Conservation (phyloP, 2,329 filamentous ascomycete species). For the Talaromyces pinophilus region DNA sequence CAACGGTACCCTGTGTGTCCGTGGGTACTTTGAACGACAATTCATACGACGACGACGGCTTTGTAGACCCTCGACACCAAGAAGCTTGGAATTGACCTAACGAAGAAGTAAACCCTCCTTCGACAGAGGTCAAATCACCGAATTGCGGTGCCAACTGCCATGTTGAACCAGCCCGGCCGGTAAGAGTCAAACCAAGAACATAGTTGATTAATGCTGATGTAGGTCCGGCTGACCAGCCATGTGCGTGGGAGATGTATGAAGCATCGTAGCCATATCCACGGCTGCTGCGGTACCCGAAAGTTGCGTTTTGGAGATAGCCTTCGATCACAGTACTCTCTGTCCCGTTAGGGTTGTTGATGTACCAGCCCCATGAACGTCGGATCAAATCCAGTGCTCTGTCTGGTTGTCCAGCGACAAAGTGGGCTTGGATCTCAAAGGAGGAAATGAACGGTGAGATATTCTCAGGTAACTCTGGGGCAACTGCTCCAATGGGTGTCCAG, state of each 20-base stretch:
- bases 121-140: slow-evolving; percentile 45
- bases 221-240: slow-evolving; percentile 48
- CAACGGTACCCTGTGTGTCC: slow-evolving; percentile 16
- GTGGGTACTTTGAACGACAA: slow-evolving; percentile 20
- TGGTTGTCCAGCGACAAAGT: slow-evolving; percentile 52
- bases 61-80: slow-evolving; percentile 9
- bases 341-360: slow-evolving; percentile 58
- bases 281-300: slow-evolving; percentile 58
- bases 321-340: slow-evolving; percentile 62
- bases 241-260: slow-evolving; percentile 46
- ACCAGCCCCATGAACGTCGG: slow-evolving; percentile 62
- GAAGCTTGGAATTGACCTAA: slow-evolving; percentile 45
- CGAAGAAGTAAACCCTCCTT: slow-evolving; percentile 51
- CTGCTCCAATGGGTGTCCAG: slow-evolving; percentile 59
- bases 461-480: slow-evolving; percentile 58
- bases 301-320: slow-evolving; percentile 58
- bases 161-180: slow-evolving; percentile 40
- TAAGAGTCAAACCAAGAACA: slow-evolving; percentile 48
- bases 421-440: slow-evolving; percentile 61
- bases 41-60: slow-evolving; percentile 15
- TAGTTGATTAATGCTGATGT: slow-evolving; percentile 49
- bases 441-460: slow-evolving; percentile 62
- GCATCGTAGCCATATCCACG: slow-evolving; percentile 55
- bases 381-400: slow-evolving; percentile 58
- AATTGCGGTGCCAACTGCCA: slow-evolving; percentile 51